These are phyloP conservation scores for Urtica urens DNA, from an alignment of 306 rosid species.

Conservation along the genomic window DNA sequence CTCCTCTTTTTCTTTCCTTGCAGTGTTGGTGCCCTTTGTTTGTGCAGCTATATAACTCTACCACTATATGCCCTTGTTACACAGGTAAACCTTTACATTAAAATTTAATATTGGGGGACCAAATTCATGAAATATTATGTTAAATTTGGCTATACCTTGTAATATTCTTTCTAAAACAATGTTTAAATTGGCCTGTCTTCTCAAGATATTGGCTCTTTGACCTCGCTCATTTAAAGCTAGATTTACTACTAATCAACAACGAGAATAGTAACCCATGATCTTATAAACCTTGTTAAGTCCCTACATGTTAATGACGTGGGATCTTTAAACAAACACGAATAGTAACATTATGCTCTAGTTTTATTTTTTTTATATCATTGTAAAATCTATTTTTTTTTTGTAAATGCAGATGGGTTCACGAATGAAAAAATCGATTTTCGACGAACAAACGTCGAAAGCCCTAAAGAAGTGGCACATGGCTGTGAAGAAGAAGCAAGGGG, in stretches of 20 bases:
- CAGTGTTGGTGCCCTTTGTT: conserved; percentile 45
- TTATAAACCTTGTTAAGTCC: no score
- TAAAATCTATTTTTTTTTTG: background rate
- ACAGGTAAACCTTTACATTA: conserved; percentile 51
- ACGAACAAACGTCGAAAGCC: conserved; percentile 78
- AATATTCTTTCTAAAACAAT: no score
- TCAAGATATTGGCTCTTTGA: no score
- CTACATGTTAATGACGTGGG: no score
- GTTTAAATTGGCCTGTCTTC: no score
- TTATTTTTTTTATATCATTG: background rate
- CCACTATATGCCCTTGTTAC: conserved; percentile 84
- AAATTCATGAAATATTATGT: no score
- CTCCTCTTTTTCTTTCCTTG: background rate
- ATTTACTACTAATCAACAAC: no score
- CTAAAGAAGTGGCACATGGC: conserved; percentile 63
- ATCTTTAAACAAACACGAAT: no score
- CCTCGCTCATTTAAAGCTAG: no score
- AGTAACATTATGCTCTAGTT: background rate
- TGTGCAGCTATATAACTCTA: conserved; percentile 88
- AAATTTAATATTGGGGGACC: no score
- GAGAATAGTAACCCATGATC: no score
- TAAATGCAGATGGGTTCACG: conserved; percentile 70
- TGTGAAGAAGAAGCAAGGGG: conserved; percentile 52
- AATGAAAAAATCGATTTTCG: conserved; percentile 71
- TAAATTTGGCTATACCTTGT: no score